These are phyloP conservation scores for Leccinellum luteum DNA, from an alignment of 768 basidiomycete genomes.

Conservation along the genomic window DNA sequence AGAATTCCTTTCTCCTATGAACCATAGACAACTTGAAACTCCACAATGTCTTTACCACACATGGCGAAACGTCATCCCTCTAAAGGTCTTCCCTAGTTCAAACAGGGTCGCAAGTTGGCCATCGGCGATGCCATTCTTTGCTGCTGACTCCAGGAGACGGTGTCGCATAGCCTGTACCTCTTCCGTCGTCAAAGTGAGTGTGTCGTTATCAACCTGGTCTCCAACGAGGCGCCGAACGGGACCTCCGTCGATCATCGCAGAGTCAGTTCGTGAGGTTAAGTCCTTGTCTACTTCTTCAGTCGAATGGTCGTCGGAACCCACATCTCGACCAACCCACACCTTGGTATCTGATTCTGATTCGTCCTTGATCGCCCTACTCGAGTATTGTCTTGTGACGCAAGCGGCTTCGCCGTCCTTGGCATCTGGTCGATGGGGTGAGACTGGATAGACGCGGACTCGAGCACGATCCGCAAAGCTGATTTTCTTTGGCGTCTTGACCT, in stretches of 20 bases:
- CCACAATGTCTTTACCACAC: constrained; percentile 18
- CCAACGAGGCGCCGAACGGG: neutral
- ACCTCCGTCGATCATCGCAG: neutral
- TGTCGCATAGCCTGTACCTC: constrained; percentile 17
- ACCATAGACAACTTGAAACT: neutral
- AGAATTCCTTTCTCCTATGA: no score
- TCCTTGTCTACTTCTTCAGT: neutral
- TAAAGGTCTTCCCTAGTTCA: constrained; percentile 19
- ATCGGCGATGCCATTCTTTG: constrained; percentile 1
- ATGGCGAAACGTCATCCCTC: constrained; percentile 23
- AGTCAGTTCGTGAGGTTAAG: neutral
- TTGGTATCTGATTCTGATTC: neutral
- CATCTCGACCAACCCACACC: neutral
- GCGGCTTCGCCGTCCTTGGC: neutral
- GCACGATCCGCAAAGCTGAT: constrained; percentile 26
- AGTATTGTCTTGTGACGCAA: neutral
- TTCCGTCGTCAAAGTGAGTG: constrained; percentile 17
- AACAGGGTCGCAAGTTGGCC: constrained; percentile 19
- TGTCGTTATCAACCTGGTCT: constrained; percentile 3
- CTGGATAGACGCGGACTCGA: constrained; percentile 16
- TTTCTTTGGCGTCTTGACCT: constrained; percentile 24
- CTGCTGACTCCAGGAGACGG: constrained; percentile 7
- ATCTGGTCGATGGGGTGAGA: constrained; percentile 11
- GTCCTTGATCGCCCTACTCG: neutral
- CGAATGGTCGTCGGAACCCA: neutral